These are phyloP conservation scores for Hypoxylon lenormandii DNA, from an alignment of 495 filamentous ascomycete species.

Conservation along the genomic window DNA sequence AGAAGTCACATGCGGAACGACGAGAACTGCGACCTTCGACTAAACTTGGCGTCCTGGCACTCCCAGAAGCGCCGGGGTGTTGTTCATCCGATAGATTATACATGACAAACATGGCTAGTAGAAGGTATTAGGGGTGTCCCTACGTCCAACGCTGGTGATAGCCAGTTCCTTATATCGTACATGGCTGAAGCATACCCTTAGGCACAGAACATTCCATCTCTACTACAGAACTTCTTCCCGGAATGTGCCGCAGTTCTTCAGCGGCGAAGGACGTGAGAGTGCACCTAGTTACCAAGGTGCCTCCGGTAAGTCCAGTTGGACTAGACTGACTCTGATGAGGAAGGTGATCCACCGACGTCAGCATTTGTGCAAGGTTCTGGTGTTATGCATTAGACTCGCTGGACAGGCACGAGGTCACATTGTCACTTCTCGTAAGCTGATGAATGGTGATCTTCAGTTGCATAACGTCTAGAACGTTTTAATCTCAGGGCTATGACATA, in stretches of 20 bases:
- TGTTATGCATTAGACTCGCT: neutral
- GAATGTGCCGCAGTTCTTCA: neutral
- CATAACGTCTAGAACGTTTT: neutral
- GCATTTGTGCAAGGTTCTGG: neutral
- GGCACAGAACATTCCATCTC: neutral
- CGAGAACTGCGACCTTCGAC: neutral
- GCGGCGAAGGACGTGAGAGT: neutral
- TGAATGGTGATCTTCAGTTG: neutral
- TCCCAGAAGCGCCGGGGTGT: neutral
- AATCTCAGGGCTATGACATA: neutral
- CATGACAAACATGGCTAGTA: constrained; percentile 3
- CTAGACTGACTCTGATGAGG: neutral
- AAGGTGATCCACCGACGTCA: neutral
- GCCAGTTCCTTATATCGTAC: neutral
- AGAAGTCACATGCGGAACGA: constrained; percentile 4
- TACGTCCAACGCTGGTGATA: neutral
- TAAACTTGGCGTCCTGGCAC: neutral
- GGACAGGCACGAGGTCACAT: neutral
- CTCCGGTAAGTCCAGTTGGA: constrained; percentile 3
- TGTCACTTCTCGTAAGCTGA: neutral
- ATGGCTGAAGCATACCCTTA: neutral
- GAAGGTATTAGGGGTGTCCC: neutral
- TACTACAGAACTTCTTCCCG: neutral
- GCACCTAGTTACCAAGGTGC: neutral
- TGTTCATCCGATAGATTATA: neutral